Base-by-base conservation (phyloP, 1,284 basidiomycete genomes). In the Pseudozyma flocculosa region DNA sequence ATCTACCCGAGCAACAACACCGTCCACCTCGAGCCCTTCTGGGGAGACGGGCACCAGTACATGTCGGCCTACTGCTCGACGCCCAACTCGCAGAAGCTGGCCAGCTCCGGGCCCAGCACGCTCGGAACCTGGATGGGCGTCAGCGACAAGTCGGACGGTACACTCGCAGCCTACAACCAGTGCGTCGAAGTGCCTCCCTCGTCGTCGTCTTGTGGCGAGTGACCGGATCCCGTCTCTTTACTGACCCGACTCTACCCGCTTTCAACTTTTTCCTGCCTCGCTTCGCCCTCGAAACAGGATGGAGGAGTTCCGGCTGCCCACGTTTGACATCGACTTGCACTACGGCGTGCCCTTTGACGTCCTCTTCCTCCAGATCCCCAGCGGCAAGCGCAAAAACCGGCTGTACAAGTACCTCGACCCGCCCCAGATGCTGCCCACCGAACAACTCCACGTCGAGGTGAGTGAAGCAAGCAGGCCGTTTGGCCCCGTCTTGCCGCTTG, bases 341-440 rank as follows among this genome's bases (percentile, higher is more conserved):
- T 34, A 34, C 15, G 32, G 32, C 15, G 32, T 34, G 4, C 4
- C 10, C 32, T 11, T 34, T 11, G 32, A 34, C 15, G 32, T 34
- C 10, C 7, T 34, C 7, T 4, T 3, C 7, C 32, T 34, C 32
- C 9, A 13, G 10, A 11, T 34, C 9, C 32, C 32, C 32, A 34
- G 32, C 32, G 32, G 32, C 32, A 34, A 17, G 32, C 32, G 7
- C 7, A 34, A 34, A 13, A 34, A 17, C 50, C 50, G 41, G 18
- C 17, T 61, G 53, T 74, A 55, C 54, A 68, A 72, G 57, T 53
- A 55, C 42, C 70, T 67, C 51, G 68, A 74, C 43, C 72, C 72
- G 14, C 72, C 72, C 29, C 61, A 68, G 61, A 73, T 73, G 72
- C 51, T 73, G 2, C 72, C 72, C 37, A 72, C 68, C 26, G 54